Conservation (phyloP, 129 eudicot genomes). For the Artemisia tridentata region DNA sequence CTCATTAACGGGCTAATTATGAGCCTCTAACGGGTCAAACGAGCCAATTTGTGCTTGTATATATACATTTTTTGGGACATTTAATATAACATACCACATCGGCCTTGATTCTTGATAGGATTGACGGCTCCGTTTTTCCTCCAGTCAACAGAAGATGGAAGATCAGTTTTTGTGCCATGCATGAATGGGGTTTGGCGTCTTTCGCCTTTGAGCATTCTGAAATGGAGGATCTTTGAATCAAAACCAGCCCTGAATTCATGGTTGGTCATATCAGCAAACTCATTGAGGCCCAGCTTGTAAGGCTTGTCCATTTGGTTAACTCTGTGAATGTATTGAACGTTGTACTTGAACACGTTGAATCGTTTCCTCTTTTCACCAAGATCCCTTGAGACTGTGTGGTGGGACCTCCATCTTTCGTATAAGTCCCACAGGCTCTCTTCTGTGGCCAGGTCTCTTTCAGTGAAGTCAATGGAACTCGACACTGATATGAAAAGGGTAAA, state of each 20-base stretch:
- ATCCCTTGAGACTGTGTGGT: conserved; percentile 69
- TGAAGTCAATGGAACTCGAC: conserved; percentile 55
- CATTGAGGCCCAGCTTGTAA: conserved; percentile 78
- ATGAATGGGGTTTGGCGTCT: conserved; percentile 48
- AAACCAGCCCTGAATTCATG: conserved; percentile 58
- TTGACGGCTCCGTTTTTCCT: conserved; percentile 74
- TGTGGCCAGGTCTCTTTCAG: conserved; percentile 61
- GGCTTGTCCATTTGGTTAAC: conserved; percentile 85
- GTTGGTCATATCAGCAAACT: conserved; percentile 80
- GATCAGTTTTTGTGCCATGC: conserved; percentile 48
- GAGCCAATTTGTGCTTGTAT: no score
- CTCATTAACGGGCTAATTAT: neutral
- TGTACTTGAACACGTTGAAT: conserved; percentile 79
- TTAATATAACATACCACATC: conserved; percentile 51
- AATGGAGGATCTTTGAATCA: conserved; percentile 65
- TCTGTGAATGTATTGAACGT: conserved; percentile 55
- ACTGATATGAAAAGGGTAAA: conserved; percentile 35
- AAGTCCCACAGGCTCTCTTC: conserved; percentile 75
- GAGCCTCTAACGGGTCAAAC: no score
- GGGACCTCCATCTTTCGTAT: conserved; percentile 81
- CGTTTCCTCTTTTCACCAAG: conserved; percentile 60
- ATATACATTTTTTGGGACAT: neutral
- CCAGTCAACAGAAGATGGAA: conserved; percentile 77
- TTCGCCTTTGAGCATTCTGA: conserved; percentile 52
- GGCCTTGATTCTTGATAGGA: conserved; percentile 80